These are phyloP conservation scores for Sapria himalayana DNA, from an alignment of 345 rosid genomes.

Conservation along the genomic window DNA sequence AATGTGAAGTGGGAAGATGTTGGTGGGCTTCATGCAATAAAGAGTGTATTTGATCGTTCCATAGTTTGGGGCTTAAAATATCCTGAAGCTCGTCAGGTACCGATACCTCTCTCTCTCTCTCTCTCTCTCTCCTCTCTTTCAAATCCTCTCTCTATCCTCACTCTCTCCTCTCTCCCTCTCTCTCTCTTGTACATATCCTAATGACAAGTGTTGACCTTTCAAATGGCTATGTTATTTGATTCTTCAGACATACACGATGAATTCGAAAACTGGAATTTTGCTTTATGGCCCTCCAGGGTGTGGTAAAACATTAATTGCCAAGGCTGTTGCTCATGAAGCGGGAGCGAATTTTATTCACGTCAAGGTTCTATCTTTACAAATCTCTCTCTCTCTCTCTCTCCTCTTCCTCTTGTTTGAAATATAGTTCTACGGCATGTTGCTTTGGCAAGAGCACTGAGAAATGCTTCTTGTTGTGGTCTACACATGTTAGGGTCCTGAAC, in stretches of 20 bases:
- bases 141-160: too few species aligned
- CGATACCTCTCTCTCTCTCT: background rate
- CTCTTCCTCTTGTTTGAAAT: background rate
- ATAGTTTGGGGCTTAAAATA: conserved; percentile 48
- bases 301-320: conserved; percentile 92
- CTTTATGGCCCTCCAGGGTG: conserved; percentile 98
- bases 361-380: conserved; percentile 62
- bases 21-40: conserved; percentile 64
- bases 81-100: conserved; percentile 59
- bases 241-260: conserved; percentile 51
- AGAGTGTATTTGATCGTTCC: conserved; percentile 46
- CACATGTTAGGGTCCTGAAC: conserved; percentile 68
- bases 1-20: conserved; percentile 86
- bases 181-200: background rate
- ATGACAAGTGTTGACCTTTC: too few species aligned
- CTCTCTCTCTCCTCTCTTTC: background rate
- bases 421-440: background rate
- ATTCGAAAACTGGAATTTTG: conserved; percentile 71
- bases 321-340: conserved; percentile 91
- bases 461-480: too few species aligned
- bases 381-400: background rate
- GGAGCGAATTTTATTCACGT: conserved; percentile 93
- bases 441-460: too few species aligned
- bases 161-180: background rate
- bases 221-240: conserved; percentile 1